These are phyloP conservation scores for Pyrenopolyporus hunteri DNA, from an alignment of 495 filamentous ascomycete genomes.

Conservation along the genomic window DNA sequence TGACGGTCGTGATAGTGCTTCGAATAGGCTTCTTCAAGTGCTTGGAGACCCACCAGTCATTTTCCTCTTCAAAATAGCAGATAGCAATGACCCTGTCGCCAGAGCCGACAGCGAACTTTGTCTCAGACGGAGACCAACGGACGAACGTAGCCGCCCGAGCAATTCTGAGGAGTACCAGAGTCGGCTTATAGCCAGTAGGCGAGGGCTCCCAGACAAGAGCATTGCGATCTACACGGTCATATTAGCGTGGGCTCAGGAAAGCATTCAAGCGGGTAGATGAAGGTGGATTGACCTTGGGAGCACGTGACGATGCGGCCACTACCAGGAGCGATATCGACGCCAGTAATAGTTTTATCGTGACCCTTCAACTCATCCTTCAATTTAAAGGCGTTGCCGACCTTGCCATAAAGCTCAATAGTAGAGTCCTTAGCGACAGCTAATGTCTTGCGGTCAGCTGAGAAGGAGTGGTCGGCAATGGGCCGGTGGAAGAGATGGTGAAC, in stretches of 20 bases:
- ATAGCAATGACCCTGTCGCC: slow-evolving; percentile 95
- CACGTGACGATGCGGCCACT: slow-evolving; percentile 95
- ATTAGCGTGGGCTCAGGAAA: background rate
- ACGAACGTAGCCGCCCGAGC: slow-evolving; percentile 97
- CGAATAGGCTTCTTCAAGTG: slow-evolving; percentile 98
- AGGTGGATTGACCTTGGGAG: slow-evolving; percentile 73
- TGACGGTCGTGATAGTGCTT: slow-evolving; percentile 89
- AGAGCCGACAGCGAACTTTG: slow-evolving; percentile 96
- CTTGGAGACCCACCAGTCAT: slow-evolving; percentile 99
- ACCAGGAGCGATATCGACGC: slow-evolving; percentile 91
- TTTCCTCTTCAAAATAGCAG: slow-evolving; percentile 98
- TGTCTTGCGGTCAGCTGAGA: slow-evolving; percentile 87
- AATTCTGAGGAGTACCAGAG: slow-evolving; percentile 94
- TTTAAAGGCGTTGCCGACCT: slow-evolving; percentile 75
- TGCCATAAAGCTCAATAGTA: slow-evolving; percentile 85
- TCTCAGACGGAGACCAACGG: slow-evolving; percentile 94
- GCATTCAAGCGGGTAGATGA: background rate
- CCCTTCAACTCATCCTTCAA: slow-evolving; percentile 91
- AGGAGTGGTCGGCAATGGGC: slow-evolving; percentile 96
- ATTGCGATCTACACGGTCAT: slow-evolving; percentile 77
- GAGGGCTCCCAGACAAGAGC: slow-evolving; percentile 97
- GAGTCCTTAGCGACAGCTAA: slow-evolving; percentile 92
- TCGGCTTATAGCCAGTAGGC: slow-evolving; percentile 91
- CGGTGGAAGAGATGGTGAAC: slow-evolving; percentile 96
- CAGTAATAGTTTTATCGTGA: slow-evolving; percentile 95